Base-by-base conservation (phyloP, 2,329 filamentous ascomycete species). In the Dactylellina cionopaga region DNA sequence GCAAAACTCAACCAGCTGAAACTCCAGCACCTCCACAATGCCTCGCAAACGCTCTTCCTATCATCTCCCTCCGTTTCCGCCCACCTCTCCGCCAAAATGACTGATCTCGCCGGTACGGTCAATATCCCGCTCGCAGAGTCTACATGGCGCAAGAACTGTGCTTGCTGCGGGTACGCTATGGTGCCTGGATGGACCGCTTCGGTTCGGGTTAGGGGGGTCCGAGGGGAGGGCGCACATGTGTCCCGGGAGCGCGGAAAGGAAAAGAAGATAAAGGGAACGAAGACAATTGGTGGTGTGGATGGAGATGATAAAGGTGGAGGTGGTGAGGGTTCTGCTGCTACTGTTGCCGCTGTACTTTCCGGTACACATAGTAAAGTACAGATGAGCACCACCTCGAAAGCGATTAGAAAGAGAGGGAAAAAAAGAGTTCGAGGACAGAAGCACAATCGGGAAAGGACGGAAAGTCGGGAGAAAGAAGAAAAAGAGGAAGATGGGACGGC, bases 101-200 rank as follows among this genome's bases (percentile, higher is more conserved):
- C 46, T 7, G 13, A 31, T 44, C 22, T 46, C 31, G 66, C 66
- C 5, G 44, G 31, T 9, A 47, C 47, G 25, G 35, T 58, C 5
- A 52, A 47, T 11, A 64, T 64, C n/a, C 58, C 58, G 9, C 51
- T 71, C 3, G 54, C 58, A 13, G 66, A 59, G 13, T 63, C 66
- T 25, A 71, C 66, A 24, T 71, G 66, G 58, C 59, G 51, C 49
- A 71, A 71, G 2, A 64, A 24, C 5, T 71, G 66, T 43, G 66
- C 43, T 22, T 27, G 37, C 19, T 71, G 66, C 35, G 66, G 66
- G 9, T 71, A 64, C 41, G 33, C 51, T 5, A 35, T 58, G 5
- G 66, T 71, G 10, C 66, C 66, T 11, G 66, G 66, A n/a, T 64
- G 52, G 66, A 71, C 66, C 13, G 60, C 58, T 37, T 58, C 66